Evolutionary conservation across 2,329 filamentous ascomycete species (phyloP), one percentile per base, ranked within the genome.

Genomic region (Rhexocercosporidium sp.): DNA sequence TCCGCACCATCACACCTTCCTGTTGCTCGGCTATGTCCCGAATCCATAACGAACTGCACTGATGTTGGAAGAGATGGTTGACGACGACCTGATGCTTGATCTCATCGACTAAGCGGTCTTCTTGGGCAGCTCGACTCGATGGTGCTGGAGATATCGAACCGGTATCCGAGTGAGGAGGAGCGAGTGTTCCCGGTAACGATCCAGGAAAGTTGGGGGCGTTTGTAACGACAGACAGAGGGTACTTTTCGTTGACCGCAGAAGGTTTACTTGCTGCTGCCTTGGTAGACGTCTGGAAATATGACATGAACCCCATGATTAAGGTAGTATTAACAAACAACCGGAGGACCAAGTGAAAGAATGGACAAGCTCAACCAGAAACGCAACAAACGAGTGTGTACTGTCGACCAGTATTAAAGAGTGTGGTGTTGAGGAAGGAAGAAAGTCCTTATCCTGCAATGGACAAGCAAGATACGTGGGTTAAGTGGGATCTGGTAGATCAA

Each of bases 31-130:
- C 56, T 25, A 64, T 20, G 22, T 67, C 62, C 25, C 62, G 62
- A 44, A 67, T 62, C 66, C 66, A 67, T n/a, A 64, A 59, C 6
- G 61, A 64, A 62, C 66, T 67, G 39, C 61, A 64, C 37, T 64
- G 62, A 20, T 67, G 66, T 31, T 67, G 66, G 47, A 49, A 67
- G 18, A 67, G 54, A 59, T 67, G 62, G 37, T 67, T 64, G 20
- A 67, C 56, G 22, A 67, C 62, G 27, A 67, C 62, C 62, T 67
- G 61, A 59, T 67, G 66, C 20, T 67, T 64, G 62, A 64, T 67
- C 49, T 66, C 65, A 51, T 66, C 65, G 25, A 66, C 65, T 22
- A 66, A 53, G 3, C 60, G 41, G 12, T 63, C 61, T 54, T 66
- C 65, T 53, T 66, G 53, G 22, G 34, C 57, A n/a, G 64, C 64